A percentile compares a stretch with the other conserved stretches of the same genome.
Conservation (phyloP, 1,284 basidiomycete genomes). For the Mycena sp. region DNA sequence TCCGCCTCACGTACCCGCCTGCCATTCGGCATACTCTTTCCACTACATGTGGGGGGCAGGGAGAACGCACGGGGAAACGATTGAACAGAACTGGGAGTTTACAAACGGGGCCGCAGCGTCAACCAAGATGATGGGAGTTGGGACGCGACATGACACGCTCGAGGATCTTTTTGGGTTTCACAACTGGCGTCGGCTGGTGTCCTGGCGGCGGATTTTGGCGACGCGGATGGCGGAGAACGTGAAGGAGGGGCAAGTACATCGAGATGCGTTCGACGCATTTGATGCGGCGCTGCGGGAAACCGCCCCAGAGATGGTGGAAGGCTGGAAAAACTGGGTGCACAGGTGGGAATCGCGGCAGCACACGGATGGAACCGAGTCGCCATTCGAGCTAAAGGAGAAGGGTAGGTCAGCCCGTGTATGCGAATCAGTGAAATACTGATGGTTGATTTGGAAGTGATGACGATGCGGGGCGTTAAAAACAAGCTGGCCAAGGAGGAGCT, state of each 20-base stretch:
- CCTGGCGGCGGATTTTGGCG: neutral
- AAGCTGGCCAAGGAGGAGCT: neutral
- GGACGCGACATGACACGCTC: too few species aligned
- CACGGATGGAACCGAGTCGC: too few species aligned
- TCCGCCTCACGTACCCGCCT: neutral
- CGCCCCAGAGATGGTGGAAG: neutral
- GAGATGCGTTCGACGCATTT: neutral
- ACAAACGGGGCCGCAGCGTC: too few species aligned
- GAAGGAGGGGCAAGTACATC: neutral
- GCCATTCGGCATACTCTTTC: neutral
- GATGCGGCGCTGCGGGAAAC: neutral
- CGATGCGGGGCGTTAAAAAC: neutral
- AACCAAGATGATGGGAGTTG: too few species aligned
- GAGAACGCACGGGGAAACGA: too few species aligned
- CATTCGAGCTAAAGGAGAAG: too few species aligned
- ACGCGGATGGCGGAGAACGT: neutral
- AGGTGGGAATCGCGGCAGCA: too few species aligned
- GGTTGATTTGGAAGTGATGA: neutral
- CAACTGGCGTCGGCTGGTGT: neutral
- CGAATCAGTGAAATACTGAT: too few species aligned
- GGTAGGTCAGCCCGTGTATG: too few species aligned
- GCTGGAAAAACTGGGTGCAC: neutral
- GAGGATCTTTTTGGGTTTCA: neutral
- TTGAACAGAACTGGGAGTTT: too few species aligned
- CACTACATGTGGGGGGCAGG: neutral